Evolutionary conservation across 441 rosid genomes (phyloP).

Genomic region (Euphorbia neoarborescens): DNA sequence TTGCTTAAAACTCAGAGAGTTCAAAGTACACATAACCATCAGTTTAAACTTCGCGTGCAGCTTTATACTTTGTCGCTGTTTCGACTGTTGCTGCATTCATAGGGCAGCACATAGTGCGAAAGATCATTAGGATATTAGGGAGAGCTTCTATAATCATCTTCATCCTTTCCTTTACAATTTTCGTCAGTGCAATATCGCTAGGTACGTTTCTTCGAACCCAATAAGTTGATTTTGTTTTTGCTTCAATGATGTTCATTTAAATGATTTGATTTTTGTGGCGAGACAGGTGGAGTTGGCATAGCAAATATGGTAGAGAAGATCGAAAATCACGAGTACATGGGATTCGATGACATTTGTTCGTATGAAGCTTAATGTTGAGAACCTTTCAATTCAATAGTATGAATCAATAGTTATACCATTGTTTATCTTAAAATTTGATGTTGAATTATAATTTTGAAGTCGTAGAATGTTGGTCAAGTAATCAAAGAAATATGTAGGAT

Average conservation of each 20-base stretch:
- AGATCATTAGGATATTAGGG: constrained; percentile 34
- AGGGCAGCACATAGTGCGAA: constrained; percentile 46
- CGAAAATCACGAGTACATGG: constrained; percentile 38
- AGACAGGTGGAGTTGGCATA: constrained; percentile 48
- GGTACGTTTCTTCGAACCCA: constrained; percentile 23
- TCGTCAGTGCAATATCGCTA: constrained; percentile 47
- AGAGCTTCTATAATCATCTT: constrained; percentile 57
- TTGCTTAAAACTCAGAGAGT: neutral
- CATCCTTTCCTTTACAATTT: constrained; percentile 50
- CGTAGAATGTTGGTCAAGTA: neutral
- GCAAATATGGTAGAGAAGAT: constrained; percentile 34
- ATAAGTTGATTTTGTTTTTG: neutral
- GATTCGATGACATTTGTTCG: constrained; percentile 41
- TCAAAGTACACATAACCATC: neutral
- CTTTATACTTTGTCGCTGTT: constrained; percentile 40
- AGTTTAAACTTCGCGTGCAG: constrained; percentile 16
- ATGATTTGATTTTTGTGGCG: neutral
- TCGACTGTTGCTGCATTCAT: constrained; percentile 41
- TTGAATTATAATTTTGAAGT: neutral
- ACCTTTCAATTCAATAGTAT: neutral
- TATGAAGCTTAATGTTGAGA: constrained; percentile 14
- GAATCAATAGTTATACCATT: neutral
- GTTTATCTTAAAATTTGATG: neutral
- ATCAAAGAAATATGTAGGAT: neutral
- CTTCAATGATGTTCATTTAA: neutral